Percentiles rank a stretch among this genome's conserved stretches.
Evolutionary conservation across 2,329 filamentous ascomycete species (phyloP).

Genomic region (Cercospora sojina): DNA sequence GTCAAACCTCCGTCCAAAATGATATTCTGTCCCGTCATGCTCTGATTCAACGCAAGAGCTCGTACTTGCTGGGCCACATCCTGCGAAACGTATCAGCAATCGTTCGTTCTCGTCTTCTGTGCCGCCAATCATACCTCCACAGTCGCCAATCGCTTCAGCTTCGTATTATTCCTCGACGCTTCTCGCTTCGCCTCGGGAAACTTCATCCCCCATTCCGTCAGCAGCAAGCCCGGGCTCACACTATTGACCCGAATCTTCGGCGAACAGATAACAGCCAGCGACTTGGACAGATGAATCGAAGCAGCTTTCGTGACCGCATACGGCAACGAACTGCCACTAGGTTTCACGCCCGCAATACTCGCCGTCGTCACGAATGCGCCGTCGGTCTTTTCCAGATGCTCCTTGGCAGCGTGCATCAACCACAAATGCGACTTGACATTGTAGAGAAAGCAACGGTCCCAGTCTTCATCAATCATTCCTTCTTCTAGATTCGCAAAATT

Average conservation of each 20-base stretch:
- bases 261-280: constrained; percentile 53
- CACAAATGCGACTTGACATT: constrained; percentile 64
- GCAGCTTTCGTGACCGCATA: constrained; percentile 43
- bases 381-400: constrained; percentile 56
- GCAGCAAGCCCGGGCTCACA: constrained; percentile 54
- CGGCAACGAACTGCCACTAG: constrained; percentile 59
- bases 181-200: constrained; percentile 49
- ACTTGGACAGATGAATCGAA: constrained; percentile 56
- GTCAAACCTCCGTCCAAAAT: constrained; percentile 47
- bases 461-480: constrained; percentile 41
- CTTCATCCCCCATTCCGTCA: constrained; percentile 50
- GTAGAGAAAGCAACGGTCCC: constrained; percentile 48
- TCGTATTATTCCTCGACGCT: constrained; percentile 45
- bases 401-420: constrained; percentile 57
- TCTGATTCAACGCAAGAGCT: constrained; percentile 50
- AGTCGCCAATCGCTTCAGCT: constrained; percentile 53
- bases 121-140: constrained; percentile 45
- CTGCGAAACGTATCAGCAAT: constrained; percentile 29
- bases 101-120: neutral
- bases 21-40: constrained; percentile 55
- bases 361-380: constrained; percentile 65
- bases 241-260: constrained; percentile 60
- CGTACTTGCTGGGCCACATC: constrained; percentile 57
- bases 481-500: constrained; percentile 41
- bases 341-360: constrained; percentile 62